phyloP scores from a whole-genome alignment of 257 asterid species.

The Rhazya stricta region DNA sequence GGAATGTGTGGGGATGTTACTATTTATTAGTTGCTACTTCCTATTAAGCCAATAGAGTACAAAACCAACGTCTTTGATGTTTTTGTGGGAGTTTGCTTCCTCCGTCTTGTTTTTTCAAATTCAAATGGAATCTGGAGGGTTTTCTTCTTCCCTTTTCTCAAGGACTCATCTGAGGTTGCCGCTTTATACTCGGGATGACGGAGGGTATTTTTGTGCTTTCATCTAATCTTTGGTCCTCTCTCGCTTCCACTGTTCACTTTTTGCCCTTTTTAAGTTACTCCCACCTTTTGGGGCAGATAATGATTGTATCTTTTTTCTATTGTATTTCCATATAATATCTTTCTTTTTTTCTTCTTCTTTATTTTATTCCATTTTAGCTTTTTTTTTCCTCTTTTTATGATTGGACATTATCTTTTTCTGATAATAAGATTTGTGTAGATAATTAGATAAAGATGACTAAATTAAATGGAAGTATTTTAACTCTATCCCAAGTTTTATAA shows the following conservation, averaged over 20 bases:
- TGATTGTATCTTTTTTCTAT: no score
- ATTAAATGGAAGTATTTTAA: no score
- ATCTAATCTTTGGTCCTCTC: neutral
- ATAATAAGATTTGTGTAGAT: no score
- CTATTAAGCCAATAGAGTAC: neutral
- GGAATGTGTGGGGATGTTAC: neutral
- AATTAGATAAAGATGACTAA: no score
- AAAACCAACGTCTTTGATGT: neutral
- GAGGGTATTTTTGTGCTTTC: conserved; percentile 3
- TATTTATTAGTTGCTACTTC: neutral
- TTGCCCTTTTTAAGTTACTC: neutral
- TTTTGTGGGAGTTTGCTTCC: neutral
- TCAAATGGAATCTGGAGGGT: conserved; percentile 25
- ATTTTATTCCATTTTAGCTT: no score
- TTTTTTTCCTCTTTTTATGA: no score
- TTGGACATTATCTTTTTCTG: no score
- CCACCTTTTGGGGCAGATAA: neutral
- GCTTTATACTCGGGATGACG: neutral
- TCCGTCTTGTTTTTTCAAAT: conserved; percentile 23
- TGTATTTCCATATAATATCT: no score
- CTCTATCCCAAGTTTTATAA: no score
- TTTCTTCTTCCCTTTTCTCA: neutral
- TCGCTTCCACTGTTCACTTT: neutral
- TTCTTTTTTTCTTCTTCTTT: no score
- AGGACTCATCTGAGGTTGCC: conserved; percentile 12